phyloP scores from a whole-genome alignment of 768 basidiomycete species.

The Agaricus bisporus region DNA sequence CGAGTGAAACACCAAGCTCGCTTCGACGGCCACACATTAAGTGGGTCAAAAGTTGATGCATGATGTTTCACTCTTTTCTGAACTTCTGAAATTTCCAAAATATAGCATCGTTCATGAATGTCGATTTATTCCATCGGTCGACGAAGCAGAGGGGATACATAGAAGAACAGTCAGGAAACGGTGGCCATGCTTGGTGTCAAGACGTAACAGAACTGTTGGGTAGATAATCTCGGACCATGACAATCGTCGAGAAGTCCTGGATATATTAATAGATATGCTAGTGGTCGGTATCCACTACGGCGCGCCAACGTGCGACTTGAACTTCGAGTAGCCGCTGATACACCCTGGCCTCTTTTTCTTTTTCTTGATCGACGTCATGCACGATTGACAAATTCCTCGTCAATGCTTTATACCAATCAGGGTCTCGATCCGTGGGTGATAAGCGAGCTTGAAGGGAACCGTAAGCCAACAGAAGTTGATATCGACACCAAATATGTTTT shows the following conservation, averaged over 20 bases:
- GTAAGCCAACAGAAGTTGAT: conserved; percentile 32
- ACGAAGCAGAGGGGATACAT: too few relatives aligned
- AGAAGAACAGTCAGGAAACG: too few relatives aligned
- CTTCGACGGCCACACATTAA: too few relatives aligned
- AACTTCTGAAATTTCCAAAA: too few relatives aligned
- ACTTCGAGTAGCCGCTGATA: conserved; percentile 5
- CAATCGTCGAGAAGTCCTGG: not conserved
- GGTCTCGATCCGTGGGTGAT: conserved; percentile 22
- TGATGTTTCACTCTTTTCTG: too few relatives aligned
- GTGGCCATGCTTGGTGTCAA: too few relatives aligned
- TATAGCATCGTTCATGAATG: too few relatives aligned
- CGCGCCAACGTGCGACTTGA: conserved; percentile 3
- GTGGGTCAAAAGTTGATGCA: too few relatives aligned
- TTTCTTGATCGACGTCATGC: conserved; percentile 15
- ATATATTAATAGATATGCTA: not conserved
- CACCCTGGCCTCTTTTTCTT: conserved; percentile 10
- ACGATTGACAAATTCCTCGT: conserved; percentile 17
- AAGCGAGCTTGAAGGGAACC: conserved; percentile 26
- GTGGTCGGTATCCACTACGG: not conserved
- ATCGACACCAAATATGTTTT: conserved; percentile 25
- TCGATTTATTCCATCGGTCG: too few relatives aligned
- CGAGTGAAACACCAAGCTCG: too few relatives aligned
- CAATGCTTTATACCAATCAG: conserved; percentile 26
- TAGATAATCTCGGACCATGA: not conserved
- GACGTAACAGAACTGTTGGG: too few relatives aligned